Conservation (phyloP, 345 rosid species). For the Chamaenerion angustifolium region DNA sequence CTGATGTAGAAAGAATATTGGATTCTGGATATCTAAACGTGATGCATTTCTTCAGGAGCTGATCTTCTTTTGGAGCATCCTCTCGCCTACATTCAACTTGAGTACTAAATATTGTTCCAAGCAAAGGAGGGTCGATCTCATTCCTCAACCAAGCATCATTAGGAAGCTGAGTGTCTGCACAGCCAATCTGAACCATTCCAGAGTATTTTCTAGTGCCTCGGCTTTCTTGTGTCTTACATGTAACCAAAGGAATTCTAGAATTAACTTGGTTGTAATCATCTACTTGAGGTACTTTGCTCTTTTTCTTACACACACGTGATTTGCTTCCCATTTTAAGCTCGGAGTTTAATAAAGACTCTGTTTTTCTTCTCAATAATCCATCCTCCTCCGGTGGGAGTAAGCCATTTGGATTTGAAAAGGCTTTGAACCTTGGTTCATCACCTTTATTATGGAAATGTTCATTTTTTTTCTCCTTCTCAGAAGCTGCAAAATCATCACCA, state of each 20-base stretch:
- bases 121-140: too few species aligned
- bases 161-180: too few species aligned
- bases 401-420: conserved; percentile 5
- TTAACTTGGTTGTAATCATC: conserved; percentile 15
- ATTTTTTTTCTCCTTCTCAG: conserved; percentile 29
- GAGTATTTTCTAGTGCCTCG: too few species aligned
- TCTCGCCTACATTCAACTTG: too few species aligned
- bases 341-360: too few species aligned
- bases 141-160: too few species aligned
- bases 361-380: conserved; percentile 2
- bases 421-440: conserved; percentile 9
- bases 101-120: too few species aligned
- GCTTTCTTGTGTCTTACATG: neutral
- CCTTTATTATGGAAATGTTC: conserved; percentile 16
- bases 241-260: conserved; percentile 18
- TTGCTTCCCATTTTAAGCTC: too few species aligned
- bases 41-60: neutral
- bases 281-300: conserved; percentile 26
- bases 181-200: too few species aligned
- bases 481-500: conserved; percentile 2
- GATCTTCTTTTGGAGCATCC: conserved; percentile 3
- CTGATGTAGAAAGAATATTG: neutral
- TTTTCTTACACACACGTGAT: conserved; percentile 27
- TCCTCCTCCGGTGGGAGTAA: conserved; percentile 9
- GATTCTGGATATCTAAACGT: neutral